Evolutionary conservation across 2,329 filamentous ascomycete genomes (phyloP).

Genomic region (Lojkania enalia): DNA sequence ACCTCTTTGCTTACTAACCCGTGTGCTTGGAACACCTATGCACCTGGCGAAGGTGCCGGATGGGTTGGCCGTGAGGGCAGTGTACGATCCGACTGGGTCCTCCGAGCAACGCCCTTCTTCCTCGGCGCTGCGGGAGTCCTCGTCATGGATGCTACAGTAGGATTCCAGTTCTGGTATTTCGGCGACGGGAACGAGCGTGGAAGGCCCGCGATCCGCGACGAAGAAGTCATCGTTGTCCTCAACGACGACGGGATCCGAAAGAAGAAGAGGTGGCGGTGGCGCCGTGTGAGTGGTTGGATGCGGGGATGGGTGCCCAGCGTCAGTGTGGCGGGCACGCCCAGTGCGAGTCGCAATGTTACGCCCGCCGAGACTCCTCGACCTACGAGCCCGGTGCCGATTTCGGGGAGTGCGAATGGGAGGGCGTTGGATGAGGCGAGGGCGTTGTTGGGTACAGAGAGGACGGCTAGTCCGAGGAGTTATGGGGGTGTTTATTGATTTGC

Average conservation of each 20-base stretch:
- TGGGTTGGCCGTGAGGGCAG: constrained; percentile 63
- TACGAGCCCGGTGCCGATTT: background rate
- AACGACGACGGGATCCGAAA: constrained; percentile 45
- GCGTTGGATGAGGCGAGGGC: constrained; percentile 43
- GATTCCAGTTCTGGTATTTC: constrained; percentile 65
- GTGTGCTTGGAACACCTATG: constrained; percentile 62
- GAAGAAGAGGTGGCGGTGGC: constrained; percentile 56
- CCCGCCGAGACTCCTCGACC: constrained; percentile 27
- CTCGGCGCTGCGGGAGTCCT: constrained; percentile 68
- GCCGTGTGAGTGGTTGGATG: constrained; percentile 66
- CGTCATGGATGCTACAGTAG: constrained; percentile 63
- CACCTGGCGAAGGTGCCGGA: constrained; percentile 58
- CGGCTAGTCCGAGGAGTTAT: constrained; percentile 42
- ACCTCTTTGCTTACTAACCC: constrained; percentile 65
- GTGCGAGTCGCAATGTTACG: constrained; percentile 30
- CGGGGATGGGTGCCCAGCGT: constrained; percentile 64
- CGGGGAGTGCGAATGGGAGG: constrained; percentile 5
- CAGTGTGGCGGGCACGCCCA: constrained; percentile 43
- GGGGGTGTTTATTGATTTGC: constrained; percentile 25
- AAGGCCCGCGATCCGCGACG: constrained; percentile 33
- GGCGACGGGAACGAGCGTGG: constrained; percentile 46
- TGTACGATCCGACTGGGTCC: constrained; percentile 59
- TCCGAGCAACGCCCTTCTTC: constrained; percentile 64
- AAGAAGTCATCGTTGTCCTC: constrained; percentile 49
- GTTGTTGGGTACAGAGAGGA: constrained; percentile 36